phyloP scores from a whole-genome alignment of 768 basidiomycete species.

The Pholiota microspora region DNA sequence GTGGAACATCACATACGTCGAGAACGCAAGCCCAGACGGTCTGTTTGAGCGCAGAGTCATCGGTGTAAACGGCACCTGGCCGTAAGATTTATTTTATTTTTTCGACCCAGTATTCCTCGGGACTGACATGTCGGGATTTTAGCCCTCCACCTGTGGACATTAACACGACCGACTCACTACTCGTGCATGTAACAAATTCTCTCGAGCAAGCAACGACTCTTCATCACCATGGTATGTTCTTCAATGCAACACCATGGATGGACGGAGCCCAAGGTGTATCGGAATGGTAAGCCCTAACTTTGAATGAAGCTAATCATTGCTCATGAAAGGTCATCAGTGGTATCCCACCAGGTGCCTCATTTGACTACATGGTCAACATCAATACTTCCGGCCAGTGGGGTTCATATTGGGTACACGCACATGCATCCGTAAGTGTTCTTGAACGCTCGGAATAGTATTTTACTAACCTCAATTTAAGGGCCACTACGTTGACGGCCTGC shows the following conservation, averaged over 20 bases:
- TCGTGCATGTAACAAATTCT: constrained; percentile 76
- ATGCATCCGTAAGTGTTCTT: constrained; percentile 43
- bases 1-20: constrained; percentile 91
- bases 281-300: constrained; percentile 63
- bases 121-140: constrained; percentile 3
- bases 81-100: constrained; percentile 53
- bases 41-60: constrained; percentile 73
- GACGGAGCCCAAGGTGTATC: constrained; percentile 84
- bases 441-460: not conserved
- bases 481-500: constrained; percentile 91
- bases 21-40: constrained; percentile 81
- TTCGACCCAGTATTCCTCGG: not conserved
- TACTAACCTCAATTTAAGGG: constrained; percentile 41
- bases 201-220: constrained; percentile 66
- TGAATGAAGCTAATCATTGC: not conserved
- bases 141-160: constrained; percentile 85
- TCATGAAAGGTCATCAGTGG: constrained; percentile 43
- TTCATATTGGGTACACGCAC: constrained; percentile 80
- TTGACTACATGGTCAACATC: constrained; percentile 75
- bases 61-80: constrained; percentile 93
- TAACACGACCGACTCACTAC: constrained; percentile 64
- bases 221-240: constrained; percentile 96
- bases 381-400: constrained; percentile 71
- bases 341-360: constrained; percentile 69
- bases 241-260: constrained; percentile 84